Base-by-base conservation (phyloP, 2,329 filamentous ascomycete genomes). In the Atkinsonella texensis region DNA sequence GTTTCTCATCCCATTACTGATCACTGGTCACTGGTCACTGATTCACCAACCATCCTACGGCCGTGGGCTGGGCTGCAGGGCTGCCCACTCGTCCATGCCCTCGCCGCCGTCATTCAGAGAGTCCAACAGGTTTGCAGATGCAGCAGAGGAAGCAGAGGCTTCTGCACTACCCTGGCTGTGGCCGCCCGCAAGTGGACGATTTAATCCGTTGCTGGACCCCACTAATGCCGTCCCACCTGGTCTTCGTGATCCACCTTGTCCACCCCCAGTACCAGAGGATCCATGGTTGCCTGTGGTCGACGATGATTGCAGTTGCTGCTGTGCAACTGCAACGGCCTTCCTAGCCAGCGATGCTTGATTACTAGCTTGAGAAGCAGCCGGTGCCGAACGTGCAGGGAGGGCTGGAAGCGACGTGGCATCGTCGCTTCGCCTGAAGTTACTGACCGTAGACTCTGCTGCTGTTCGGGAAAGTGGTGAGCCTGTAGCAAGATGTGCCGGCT, bases 51-150 rank as follows among this genome's bases (percentile, higher is more conserved):
- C 40, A 38, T 39, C 39, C 50, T 55, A 58, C 52, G 57, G 51
- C 46, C 57, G 58, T 39, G 61, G 61, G 50, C 61, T 70, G 28
- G 77, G 77, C 60, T 76, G 76, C 59, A 81, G 58, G 4, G 76
- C 74, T 59, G 80, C 75, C 76, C 77, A 81, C 20, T 74, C 70
- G 12, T 73, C 72, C 63, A 79, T 67, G 39, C 73, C 74, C 38
- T 65, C 65, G n/a, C 59, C 63, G 18, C 65, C 68, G 44, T 78
- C 75, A 43, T 70, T 71, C 33, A 78, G 60, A 45, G 77, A 68
- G 55, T 78, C 77, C 17, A 78, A 60, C 43, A 72, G 57, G 54
- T 69, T 69, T 46, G 68, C 56, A 49, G 60, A 54, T 50, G 56
- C 48, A 6, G 56, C 48, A 10, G 35, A 23, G 12, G 46, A 38